Base-by-base conservation (phyloP, 2,329 filamentous ascomycete species). In the Helminthosporium solani region DNA sequence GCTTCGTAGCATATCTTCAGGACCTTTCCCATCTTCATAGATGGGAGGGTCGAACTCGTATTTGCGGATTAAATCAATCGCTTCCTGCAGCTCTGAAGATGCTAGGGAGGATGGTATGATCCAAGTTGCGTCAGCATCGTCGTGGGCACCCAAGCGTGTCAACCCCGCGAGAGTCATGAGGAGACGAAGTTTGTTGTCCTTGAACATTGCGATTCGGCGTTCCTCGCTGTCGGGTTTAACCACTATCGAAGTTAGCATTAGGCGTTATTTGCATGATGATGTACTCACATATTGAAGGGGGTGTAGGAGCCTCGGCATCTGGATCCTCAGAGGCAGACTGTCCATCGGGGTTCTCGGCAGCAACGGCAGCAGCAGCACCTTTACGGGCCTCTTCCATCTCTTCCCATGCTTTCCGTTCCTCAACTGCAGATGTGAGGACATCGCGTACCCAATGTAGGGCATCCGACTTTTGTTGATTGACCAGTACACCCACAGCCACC, bases 141-240 rank as follows among this genome's bases (percentile, higher is more conserved):
- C 88, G 33, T 90, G 85, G 30, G 74, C 68, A 25, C 81, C 82
- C 7, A 82, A 64, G 40, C 85, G 78, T 59, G 86, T 78, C 50
- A 95, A 81, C 0, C 87, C 88, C 15, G 86, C 77, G 0, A 94
- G 77, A 1, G 78, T 85, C 80, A 97, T 86, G 3, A 99, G 79
- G 1, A 97, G 82, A 27, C 91, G 86, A 2, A 97, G 78, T 60
- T 92, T 86, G 8, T 88, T 85, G 68, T 97, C 95, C 64, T 90
- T 95, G 75, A 95, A 95, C 71, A 96, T 84, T 20, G 89, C 86
- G 18, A 78, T 79, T 40, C 84, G 83, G 33, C 84, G 82, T 39
- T 81, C 77, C 36, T 87, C 82, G 33, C 80, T 83, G 46, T 86
- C 83, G 0, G 87, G 78, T 40, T 78, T 79, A 52, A 57, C 54